Percentiles rank a stretch among this genome's conserved stretches.
Conservation (phyloP, 2,329 filamentous ascomycete species). For the Epichloe scottii region DNA sequence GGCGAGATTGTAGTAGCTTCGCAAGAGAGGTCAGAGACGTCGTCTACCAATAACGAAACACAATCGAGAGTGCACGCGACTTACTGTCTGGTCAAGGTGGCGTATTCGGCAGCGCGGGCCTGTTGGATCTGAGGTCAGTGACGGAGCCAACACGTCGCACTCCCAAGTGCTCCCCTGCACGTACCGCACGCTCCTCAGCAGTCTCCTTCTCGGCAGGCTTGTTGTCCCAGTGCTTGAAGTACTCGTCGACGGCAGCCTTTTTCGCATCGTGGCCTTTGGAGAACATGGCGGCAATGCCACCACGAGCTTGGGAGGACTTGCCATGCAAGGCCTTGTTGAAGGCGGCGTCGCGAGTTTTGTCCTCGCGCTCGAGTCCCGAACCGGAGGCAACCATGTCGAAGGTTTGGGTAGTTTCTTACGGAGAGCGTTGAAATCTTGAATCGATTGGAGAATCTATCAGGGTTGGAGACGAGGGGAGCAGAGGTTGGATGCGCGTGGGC, state of each 20-base stretch:
- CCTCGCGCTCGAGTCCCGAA: slow-evolving; percentile 59
- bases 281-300: slow-evolving; percentile 73
- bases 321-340: slow-evolving; percentile 87
- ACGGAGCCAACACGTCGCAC: background rate
- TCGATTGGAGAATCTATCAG: background rate
- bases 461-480: slow-evolving; percentile 2
- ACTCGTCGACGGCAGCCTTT: slow-evolving; percentile 74
- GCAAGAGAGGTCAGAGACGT: slow-evolving; percentile 10
- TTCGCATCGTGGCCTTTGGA: slow-evolving; percentile 66
- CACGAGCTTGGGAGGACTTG: slow-evolving; percentile 51
- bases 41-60: too few relatives aligned
- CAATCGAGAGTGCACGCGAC: slow-evolving; percentile 19
- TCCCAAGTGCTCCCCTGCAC: slow-evolving; percentile 13
- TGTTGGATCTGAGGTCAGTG: slow-evolving; percentile 22
- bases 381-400: slow-evolving; percentile 32
- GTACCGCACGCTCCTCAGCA: slow-evolving; percentile 63
- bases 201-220: slow-evolving; percentile 72
- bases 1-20: slow-evolving; percentile 89
- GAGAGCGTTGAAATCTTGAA: background rate
- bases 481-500: background rate
- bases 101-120: slow-evolving; percentile 78
- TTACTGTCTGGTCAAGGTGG: slow-evolving; percentile 83
- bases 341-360: slow-evolving; percentile 73
- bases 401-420: background rate
- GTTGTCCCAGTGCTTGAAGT: slow-evolving; percentile 96